A percentile compares a stretch with the other conserved stretches of the same genome.
Evolutionary conservation across 2,329 filamentous ascomycete genomes (phyloP).

Genomic region (Apiospora sp.): DNA sequence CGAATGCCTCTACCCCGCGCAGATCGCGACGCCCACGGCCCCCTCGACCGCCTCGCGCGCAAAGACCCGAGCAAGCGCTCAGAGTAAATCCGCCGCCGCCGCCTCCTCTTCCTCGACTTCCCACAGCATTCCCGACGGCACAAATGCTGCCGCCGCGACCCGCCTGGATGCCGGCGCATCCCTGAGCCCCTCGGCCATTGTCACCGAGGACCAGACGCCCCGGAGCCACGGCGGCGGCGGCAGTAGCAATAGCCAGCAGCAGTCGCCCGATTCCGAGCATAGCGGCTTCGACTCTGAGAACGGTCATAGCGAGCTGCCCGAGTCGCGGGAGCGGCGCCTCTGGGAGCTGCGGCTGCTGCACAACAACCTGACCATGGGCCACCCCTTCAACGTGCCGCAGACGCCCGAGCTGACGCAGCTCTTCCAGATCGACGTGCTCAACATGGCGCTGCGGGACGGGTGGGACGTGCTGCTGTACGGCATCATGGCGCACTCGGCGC

Average conservation of each 20-base stretch:
- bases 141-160: not conserved
- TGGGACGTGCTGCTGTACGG: constrained; percentile 44
- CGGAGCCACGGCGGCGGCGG: constrained; percentile 28
- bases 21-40: constrained; percentile 26
- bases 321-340: constrained; percentile 45
- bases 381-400: constrained; percentile 38
- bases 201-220: constrained; percentile 20
- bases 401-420: constrained; percentile 34
- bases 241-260: constrained; percentile 32
- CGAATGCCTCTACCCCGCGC: constrained; percentile 40
- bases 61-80: constrained; percentile 27
- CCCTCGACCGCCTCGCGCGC: constrained; percentile 23
- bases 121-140: not conserved
- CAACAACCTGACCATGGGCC: constrained; percentile 44
- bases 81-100: not conserved
- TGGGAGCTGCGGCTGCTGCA: constrained; percentile 48
- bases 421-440: constrained; percentile 44
- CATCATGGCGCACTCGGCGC: constrained; percentile 47
- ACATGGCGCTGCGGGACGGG: constrained; percentile 44
- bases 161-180: not conserved
- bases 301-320: constrained; percentile 39
- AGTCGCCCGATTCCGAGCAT: constrained; percentile 25
- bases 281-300: constrained; percentile 27
- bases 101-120: not conserved
- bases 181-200: constrained; percentile 7